Evolutionary conservation across 805 yeast species (phyloP).

Genomic region (Yarrowia keelungensis): DNA sequence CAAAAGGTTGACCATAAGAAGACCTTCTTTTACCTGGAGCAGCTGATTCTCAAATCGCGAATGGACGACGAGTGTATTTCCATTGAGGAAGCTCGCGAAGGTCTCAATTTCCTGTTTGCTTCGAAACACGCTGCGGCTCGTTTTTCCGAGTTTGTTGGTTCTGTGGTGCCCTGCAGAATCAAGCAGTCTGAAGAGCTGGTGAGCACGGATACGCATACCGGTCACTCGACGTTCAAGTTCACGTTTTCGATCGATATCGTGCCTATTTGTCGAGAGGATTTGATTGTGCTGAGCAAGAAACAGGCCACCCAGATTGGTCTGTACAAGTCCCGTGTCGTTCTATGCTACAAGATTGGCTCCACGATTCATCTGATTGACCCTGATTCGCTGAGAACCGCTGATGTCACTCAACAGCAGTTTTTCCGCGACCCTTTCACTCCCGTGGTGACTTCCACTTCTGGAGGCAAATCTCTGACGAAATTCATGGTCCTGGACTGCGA

Average conservation of each 20-base stretch:
- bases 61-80: slow-evolving; percentile 95
- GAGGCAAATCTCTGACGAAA: slow-evolving; percentile 76
- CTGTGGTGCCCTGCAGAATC: slow-evolving; percentile 83
- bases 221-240: slow-evolving; percentile 86
- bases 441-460: slow-evolving; percentile 59
- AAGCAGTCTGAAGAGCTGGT: slow-evolving; percentile 91
- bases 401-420: slow-evolving; percentile 70
- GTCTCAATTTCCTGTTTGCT: slow-evolving; percentile 90
- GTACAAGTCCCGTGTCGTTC: slow-evolving; percentile 76
- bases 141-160: slow-evolving; percentile 86
- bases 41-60: slow-evolving; percentile 86
- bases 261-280: slow-evolving; percentile 96
- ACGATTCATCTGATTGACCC: slow-evolving; percentile 89
- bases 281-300: slow-evolving; percentile 88
- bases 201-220: slow-evolving; percentile 90
- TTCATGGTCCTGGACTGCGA: slow-evolving; percentile 93
- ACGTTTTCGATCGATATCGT: slow-evolving; percentile 92
- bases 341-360: slow-evolving; percentile 86
- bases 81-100: slow-evolving; percentile 91
- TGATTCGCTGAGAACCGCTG: slow-evolving; percentile 75
- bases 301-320: slow-evolving; percentile 79
- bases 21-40: slow-evolving; percentile 94
- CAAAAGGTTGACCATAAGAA: slow-evolving; percentile 97
- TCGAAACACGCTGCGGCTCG: slow-evolving; percentile 90
- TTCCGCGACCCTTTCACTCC: slow-evolving; percentile 86